Conservation (phyloP, 2,329 filamentous ascomycete species). For the Coniella lustricola region DNA sequence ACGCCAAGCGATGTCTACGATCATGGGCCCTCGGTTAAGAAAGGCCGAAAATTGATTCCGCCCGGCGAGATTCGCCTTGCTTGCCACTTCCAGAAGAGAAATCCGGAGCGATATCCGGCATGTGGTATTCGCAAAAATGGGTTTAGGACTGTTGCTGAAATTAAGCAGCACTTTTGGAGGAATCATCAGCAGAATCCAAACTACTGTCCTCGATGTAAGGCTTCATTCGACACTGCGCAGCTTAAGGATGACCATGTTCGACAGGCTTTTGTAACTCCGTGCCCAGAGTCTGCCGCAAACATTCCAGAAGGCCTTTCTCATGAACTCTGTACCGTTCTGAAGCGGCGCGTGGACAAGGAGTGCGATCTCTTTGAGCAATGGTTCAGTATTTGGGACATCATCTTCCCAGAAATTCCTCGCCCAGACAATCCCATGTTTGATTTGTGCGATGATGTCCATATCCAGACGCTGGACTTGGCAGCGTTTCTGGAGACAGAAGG, state of each 20-base stretch:
- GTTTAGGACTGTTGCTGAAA: neutral
- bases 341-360: neutral
- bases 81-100: slow-evolving; percentile 4
- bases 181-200: neutral
- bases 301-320: slow-evolving; percentile 1
- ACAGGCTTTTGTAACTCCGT: neutral
- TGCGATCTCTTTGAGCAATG: neutral
- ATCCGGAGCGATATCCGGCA: neutral
- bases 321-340: neutral
- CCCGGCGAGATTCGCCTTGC: neutral
- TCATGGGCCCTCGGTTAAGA: neutral
- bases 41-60: neutral
- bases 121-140: slow-evolving; percentile 1
- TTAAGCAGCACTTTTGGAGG: slow-evolving; percentile 3
- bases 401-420: neutral
- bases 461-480: neutral
- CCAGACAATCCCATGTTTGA: neutral
- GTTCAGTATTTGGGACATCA: slow-evolving; percentile 1
- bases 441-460: neutral
- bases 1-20: neutral
- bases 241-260: neutral
- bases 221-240: neutral
- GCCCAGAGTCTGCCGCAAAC: neutral
- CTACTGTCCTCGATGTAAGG: slow-evolving; percentile 1
- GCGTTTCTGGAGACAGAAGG: neutral